Base-by-base conservation (phyloP, 768 basidiomycete genomes). In the Hydnomerulius pinastri region DNA sequence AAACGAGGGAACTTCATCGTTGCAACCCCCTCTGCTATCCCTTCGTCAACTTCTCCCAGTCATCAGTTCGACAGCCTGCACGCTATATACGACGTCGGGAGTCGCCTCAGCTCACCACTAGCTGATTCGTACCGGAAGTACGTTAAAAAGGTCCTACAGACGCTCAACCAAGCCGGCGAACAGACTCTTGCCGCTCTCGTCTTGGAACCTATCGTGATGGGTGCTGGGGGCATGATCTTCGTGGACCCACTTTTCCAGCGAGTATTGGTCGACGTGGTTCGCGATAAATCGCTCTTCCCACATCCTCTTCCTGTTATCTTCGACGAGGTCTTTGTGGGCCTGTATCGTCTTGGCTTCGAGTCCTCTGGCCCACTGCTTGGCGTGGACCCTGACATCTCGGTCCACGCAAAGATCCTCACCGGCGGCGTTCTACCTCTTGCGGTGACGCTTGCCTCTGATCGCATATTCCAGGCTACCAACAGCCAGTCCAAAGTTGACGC, bases 171-270 rank as follows among this genome's bases (percentile, higher is more conserved):
- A 32, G 67, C 65, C 1, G 75, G 76, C 10, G 60, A 63, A 3
- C 73, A 70, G 1, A 74, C 70, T 20, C 66, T 90, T 3, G 89
- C 84, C 2, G 90, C 92, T 0, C 76, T 98, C 15, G 84, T 98
- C 6, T 72, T 98, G 24, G 96, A 98, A 64, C 96, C 96, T 0
- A 77, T 95, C 20, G 80, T 94, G 21, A 89, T 98, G 80, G 96
- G 96, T 12, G 94, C 96, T 0, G 96, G 92, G 1, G 96, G 96
- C 0, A 98, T 98, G 96, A 76, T 93, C 25, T 98, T 98, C 62
- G 92, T 98, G 21, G 96, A 98, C 64, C 96, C 96, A 8, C 83
- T 98, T 36, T 98, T 96, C 77, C 96, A 98, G 66, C 81, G 91
- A 23, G 74, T 93, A 25, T 68, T 98, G 56, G 73, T 98, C 33